Conservation (phyloP, 768 basidiomycete species). For the Epithele typhae region DNA sequence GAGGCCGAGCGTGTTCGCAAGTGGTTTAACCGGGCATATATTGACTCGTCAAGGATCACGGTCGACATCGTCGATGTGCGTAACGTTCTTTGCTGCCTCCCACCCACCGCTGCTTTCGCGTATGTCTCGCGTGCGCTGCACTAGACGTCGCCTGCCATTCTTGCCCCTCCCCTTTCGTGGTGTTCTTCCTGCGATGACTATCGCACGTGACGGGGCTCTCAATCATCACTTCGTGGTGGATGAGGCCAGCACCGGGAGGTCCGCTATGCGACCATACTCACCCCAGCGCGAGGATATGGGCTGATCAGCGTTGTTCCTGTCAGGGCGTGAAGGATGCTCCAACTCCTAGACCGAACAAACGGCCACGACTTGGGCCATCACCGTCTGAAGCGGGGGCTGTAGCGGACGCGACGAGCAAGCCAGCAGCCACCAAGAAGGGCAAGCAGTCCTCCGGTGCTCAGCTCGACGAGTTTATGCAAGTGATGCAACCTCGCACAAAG, state of each 20-base stretch:
- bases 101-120: too few relatives aligned
- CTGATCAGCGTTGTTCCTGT: too few relatives aligned
- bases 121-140: too few relatives aligned
- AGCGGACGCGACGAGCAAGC: conserved; percentile 9
- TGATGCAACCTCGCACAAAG: conserved; percentile 62
- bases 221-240: too few relatives aligned
- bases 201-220: too few relatives aligned
- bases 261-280: too few relatives aligned
- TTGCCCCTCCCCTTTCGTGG: too few relatives aligned
- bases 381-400: conserved; percentile 14
- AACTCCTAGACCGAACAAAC: conserved; percentile 63
- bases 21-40: conserved; percentile 84
- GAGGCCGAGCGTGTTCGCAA: conserved; percentile 72
- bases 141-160: too few relatives aligned
- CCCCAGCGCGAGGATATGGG: too few relatives aligned
- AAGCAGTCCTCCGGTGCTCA: background rate
- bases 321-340: conserved; percentile 71
- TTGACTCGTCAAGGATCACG: conserved; percentile 72
- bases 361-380: conserved; percentile 44
- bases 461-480: conserved; percentile 59
- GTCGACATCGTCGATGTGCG: conserved; percentile 78
- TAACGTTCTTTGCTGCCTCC: conserved; percentile 5
- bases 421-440: background rate
- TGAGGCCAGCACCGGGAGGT: too few relatives aligned
- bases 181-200: too few relatives aligned